Percentiles rank a stretch among this genome's conserved stretches.
phyloP scores from a whole-genome alignment of 108 stramenopile genomes.

The Schizochytrium sp. region DNA sequence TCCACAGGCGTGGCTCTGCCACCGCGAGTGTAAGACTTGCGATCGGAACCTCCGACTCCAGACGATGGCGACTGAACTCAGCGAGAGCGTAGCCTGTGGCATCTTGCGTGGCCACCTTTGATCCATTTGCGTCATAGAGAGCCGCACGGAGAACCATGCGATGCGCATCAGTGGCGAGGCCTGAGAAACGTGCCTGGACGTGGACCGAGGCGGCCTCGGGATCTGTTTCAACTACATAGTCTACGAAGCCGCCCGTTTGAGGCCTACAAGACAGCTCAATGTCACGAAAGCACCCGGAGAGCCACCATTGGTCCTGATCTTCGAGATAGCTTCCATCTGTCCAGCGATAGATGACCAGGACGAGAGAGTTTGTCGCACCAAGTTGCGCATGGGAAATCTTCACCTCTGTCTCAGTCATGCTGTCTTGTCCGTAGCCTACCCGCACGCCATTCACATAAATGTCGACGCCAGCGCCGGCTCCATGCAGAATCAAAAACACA shows the following conservation, averaged over 20 bases:
- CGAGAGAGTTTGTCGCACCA: slow-evolving; percentile 25
- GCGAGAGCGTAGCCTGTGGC: not conserved
- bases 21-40: not conserved
- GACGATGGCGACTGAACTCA: not conserved
- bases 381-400: not conserved
- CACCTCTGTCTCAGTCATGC: slow-evolving; percentile 12
- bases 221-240: slow-evolving; percentile 60
- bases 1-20: slow-evolving; percentile 48
- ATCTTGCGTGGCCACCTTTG: not conserved
- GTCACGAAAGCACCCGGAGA: slow-evolving; percentile 79
- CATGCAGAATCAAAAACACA: slow-evolving; percentile 51
- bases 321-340: slow-evolving; percentile 76
- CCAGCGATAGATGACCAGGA: slow-evolving; percentile 66
- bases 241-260: slow-evolving; percentile 47
- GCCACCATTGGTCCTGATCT: slow-evolving; percentile 95
- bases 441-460: slow-evolving; percentile 61
- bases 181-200: not conserved
- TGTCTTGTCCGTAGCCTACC: slow-evolving; percentile 73
- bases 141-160: not conserved
- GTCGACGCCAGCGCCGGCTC: slow-evolving; percentile 66
- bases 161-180: not conserved
- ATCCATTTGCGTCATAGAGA: not conserved
- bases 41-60: not conserved
- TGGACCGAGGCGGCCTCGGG: slow-evolving; percentile 15
- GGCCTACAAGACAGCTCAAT: slow-evolving; percentile 67